These are phyloP conservation scores for Hypoxylon sp. DNA, from an alignment of 2,329 filamentous ascomycete species.

Conservation along the genomic window DNA sequence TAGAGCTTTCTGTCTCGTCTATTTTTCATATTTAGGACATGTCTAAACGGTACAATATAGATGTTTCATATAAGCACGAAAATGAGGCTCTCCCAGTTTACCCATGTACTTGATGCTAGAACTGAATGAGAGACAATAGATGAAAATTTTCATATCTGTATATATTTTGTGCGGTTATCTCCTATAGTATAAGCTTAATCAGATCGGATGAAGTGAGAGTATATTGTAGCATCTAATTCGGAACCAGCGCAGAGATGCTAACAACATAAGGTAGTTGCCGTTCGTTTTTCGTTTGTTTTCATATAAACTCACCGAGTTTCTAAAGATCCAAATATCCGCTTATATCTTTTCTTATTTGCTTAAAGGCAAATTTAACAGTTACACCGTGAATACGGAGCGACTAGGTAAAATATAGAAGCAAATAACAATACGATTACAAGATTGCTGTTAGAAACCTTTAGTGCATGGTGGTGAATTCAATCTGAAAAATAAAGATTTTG, in stretches of 20 bases:
- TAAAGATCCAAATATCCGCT: too few species aligned
- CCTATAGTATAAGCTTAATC: background rate
- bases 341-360: too few species aligned
- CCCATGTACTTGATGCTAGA: background rate
- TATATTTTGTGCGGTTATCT: background rate
- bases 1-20: background rate
- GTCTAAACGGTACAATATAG: background rate
- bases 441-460: background rate
- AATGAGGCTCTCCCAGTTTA: background rate
- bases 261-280: background rate
- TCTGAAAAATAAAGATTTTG: background rate
- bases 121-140: background rate
- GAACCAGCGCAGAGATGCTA: background rate
- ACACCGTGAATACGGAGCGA: background rate
- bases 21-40: background rate
- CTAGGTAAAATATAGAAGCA: background rate
- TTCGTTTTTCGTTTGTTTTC: background rate
- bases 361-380: background rate
- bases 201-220: background rate
- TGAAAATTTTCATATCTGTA: background rate
- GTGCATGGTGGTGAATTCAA: background rate
- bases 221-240: background rate
- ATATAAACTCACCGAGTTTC: too few species aligned
- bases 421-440: background rate
- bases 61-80: background rate